phyloP scores from a whole-genome alignment of 2,329 filamentous ascomycete genomes.

The Colletotrichum spinosum region DNA sequence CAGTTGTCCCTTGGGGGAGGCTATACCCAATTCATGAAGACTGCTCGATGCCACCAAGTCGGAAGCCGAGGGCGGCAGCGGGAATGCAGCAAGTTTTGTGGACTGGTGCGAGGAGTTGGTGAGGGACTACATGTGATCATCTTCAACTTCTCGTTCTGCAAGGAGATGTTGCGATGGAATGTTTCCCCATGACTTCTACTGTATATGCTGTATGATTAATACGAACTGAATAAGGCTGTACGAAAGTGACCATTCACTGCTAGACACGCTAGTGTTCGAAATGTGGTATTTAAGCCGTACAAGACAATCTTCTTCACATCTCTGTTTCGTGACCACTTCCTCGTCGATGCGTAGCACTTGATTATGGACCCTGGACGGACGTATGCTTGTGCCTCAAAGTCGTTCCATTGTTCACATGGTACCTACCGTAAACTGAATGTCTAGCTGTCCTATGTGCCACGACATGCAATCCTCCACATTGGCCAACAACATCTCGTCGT shows the following conservation, averaged over 20 bases:
- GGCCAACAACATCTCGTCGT: neutral
- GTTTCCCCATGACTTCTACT: neutral
- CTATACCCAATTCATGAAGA: conserved; percentile 41
- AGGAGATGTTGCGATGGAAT: too few relatives aligned
- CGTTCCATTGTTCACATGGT: too few relatives aligned
- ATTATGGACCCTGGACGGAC: too few relatives aligned
- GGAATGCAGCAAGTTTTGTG: conserved; percentile 43
- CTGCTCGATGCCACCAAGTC: conserved; percentile 42
- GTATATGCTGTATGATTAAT: neutral
- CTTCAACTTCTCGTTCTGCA: too few relatives aligned
- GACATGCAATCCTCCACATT: conserved; percentile 4
- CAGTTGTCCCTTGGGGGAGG: conserved; percentile 15
- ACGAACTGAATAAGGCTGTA: neutral
- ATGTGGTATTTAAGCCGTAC: too few relatives aligned
- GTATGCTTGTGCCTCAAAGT: neutral
- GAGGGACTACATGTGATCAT: neutral
- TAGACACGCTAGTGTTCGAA: neutral
- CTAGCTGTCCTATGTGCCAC: neutral
- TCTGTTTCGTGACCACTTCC: too few relatives aligned
- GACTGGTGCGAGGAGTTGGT: conserved; percentile 42
- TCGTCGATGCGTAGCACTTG: too few relatives aligned
- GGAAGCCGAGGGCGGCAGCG: conserved; percentile 43
- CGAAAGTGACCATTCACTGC: neutral
- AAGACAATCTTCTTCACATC: too few relatives aligned
- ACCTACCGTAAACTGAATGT: neutral